Evolutionary conservation across 139 green algal genomes (phyloP).

Genomic region (Yamagishiella unicocca): DNA sequence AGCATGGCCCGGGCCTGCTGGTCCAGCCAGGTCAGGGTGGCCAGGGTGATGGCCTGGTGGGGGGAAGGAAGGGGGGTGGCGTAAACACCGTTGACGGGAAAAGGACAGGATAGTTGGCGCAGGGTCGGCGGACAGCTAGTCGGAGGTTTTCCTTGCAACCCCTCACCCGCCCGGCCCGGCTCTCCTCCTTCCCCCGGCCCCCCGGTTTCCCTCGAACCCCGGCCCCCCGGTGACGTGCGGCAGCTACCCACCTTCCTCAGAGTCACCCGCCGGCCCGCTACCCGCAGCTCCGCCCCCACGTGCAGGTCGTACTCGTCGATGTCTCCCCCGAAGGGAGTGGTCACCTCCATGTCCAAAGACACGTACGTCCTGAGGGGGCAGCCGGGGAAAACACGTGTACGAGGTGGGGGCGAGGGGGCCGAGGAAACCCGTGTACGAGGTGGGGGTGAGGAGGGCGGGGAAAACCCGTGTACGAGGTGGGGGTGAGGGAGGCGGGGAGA

Average conservation of each 20-base stretch:
- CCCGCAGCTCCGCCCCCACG: constrained; percentile 31
- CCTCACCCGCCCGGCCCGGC: neutral
- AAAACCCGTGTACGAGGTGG: neutral
- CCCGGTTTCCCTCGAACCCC: too few species aligned
- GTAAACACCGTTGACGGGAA: too few species aligned
- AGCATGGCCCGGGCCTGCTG: constrained; percentile 48
- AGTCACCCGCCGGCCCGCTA: constrained; percentile 28
- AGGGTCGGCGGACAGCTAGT: too few species aligned
- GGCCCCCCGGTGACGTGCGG: too few species aligned
- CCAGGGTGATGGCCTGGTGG: constrained; percentile 18
- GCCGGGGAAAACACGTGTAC: neutral
- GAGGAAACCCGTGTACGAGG: too few species aligned
- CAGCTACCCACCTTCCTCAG: constrained; percentile 32
- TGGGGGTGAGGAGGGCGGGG: neutral
- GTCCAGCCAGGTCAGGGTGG: constrained; percentile 41
- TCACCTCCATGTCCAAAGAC: constrained; percentile 1
- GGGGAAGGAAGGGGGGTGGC: neutral
- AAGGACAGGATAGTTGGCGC: too few species aligned
- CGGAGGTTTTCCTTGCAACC: too few species aligned
- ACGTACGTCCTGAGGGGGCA: constrained; percentile 19
- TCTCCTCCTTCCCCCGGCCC: neutral
- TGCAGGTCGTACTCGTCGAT: constrained; percentile 45
- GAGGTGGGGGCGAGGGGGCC: neutral
- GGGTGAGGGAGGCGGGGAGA: neutral
- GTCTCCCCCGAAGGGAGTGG: neutral